Base-by-base conservation (phyloP, 179 eudicot species). In the Vitellaria paradoxa region DNA sequence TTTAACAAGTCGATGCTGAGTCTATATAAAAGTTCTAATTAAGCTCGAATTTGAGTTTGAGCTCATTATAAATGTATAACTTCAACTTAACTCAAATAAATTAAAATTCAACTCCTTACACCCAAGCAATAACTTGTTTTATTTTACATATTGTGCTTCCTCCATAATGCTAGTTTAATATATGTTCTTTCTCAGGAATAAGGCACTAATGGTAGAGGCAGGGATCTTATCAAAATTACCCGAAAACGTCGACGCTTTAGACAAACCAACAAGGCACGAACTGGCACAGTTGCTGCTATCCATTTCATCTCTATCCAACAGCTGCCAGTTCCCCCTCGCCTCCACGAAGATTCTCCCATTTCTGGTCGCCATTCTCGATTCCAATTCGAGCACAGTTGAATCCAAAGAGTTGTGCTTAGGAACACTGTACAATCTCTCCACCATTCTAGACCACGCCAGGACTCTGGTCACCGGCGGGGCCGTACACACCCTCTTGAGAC, bases 131-230 rank as follows among this genome's bases (percentile, higher is more conserved):
- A 42, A 42, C 45, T 42, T 42, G 0, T 42, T 42, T 42, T 42
- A 42, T 42, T 42, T 42, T 42, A 30, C 2, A 1, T 30, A 42
- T 42, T 42, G 45, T 42, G 45, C 5, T 42, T 42, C 45, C 45
- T 42, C 5, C 45, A 0, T 42, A 42, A 1, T 42, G 45, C 45
- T 42, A 42, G 3, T 42, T 42, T 42, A 37, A 42, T 42, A 42
- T 42, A 4, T 42, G 7, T 17, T 11, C 45, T 52, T 60, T 65
- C 80, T 20, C 88, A 95, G 99, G 85, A 95, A 95, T 87, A 95
- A 93, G 81, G 94, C 91, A 76, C 77, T 84, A 17, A 91, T 95
- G 78, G 78, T 93, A 21, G 99, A 93, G 82, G 94, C 97, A 76
- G 99, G 99, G 80, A 80, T 95, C 76, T 63, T 91, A 67, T 80